Percentiles rank a stretch among this genome's conserved stretches.
Conservation (phyloP, 495 filamentous ascomycete species). For the Glarea lozoyensis region DNA sequence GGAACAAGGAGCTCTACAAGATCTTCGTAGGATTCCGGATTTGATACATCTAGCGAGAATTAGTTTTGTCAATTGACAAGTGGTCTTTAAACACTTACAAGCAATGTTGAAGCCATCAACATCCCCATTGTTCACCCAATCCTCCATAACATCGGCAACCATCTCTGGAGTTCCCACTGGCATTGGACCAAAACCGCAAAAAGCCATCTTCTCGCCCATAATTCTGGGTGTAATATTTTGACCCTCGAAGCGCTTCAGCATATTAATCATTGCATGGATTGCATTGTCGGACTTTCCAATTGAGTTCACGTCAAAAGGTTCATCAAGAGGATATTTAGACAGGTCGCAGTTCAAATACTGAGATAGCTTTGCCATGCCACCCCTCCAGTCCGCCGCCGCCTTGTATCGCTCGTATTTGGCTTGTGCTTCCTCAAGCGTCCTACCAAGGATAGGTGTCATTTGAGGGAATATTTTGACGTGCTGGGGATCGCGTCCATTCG, state of each 20-base stretch:
- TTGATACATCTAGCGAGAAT: constrained; percentile 31
- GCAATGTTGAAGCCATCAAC: constrained; percentile 28
- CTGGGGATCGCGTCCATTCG: constrained; percentile 42
- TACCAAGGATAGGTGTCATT: constrained; percentile 47
- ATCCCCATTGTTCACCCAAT: constrained; percentile 20
- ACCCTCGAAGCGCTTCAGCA: constrained; percentile 1
- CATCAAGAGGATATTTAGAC: constrained; percentile 44
- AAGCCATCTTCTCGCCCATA: constrained; percentile 16
- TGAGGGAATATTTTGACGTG: constrained; percentile 53
- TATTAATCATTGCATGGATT: constrained; percentile 7
- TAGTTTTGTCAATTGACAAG: no score
- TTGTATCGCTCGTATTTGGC: constrained; percentile 42
- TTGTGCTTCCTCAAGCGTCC: constrained; percentile 47
- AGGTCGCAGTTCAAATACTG: constrained; percentile 59
- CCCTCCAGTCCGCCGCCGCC: constrained; percentile 42
- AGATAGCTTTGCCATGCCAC: constrained; percentile 49
- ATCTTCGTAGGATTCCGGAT: constrained; percentile 36
- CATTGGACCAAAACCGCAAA: constrained; percentile 19
- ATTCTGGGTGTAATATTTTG: constrained; percentile 2
- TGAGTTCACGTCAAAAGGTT: constrained; percentile 19
- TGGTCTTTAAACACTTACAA: no score
- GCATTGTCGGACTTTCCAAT: constrained; percentile 1
- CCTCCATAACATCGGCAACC: constrained; percentile 22
- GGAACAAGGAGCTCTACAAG: constrained; percentile 36
- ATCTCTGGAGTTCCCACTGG: constrained; percentile 20